Evolutionary conservation across 2,329 filamentous ascomycete species (phyloP).

Genomic region (Penicillium sp.): DNA sequence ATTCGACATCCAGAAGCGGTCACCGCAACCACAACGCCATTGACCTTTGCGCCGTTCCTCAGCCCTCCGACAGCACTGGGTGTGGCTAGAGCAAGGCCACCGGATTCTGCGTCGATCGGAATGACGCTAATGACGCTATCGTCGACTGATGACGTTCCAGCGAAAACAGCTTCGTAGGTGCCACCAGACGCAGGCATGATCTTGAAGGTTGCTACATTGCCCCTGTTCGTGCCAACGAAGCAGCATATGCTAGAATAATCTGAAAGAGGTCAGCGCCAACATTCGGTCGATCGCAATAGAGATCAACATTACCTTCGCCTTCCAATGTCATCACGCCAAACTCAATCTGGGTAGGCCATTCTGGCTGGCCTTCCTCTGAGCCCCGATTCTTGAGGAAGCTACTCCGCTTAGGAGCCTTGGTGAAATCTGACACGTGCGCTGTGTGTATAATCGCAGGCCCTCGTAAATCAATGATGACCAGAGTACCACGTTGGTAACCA

Average conservation of each 20-base stretch:
- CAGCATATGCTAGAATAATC: conserved; percentile 91
- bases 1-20: conserved; percentile 75
- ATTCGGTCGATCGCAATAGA: background rate
- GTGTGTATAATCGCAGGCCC: conserved; percentile 83
- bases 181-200: conserved; percentile 71
- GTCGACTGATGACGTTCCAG: conserved; percentile 67
- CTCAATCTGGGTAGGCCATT: conserved; percentile 80
- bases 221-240: conserved; percentile 84
- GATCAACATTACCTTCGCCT: conserved; percentile 62
- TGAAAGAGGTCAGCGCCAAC: conserved; percentile 32
- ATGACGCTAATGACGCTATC: conserved; percentile 73
- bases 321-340: conserved; percentile 94
- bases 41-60: conserved; percentile 70
- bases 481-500: conserved; percentile 77
- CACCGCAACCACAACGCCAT: conserved; percentile 79
- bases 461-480: conserved; percentile 83
- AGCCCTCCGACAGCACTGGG: conserved; percentile 74
- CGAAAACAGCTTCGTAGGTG: conserved; percentile 71
- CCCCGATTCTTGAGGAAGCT: conserved; percentile 65
- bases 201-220: conserved; percentile 87
- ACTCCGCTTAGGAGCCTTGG: conserved; percentile 72
- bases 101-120: conserved; percentile 77
- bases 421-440: conserved; percentile 69
- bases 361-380: conserved; percentile 53
- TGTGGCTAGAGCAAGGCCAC: conserved; percentile 73